Base-by-base conservation (phyloP, 164 flowering plant species). In the Litsea cubeba region DNA sequence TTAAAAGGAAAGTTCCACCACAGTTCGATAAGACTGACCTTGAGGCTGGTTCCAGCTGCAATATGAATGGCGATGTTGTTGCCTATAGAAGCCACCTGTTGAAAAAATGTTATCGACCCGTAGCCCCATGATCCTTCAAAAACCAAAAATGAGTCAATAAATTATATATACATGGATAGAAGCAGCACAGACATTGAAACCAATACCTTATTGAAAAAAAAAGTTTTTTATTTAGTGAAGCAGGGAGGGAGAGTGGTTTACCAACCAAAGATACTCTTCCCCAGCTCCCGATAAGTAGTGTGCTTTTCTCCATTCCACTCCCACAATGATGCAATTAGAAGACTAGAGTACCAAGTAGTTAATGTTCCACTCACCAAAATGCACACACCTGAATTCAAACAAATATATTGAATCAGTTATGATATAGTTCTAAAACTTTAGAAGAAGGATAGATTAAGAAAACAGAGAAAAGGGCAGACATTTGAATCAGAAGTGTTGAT, bases 41-140 rank as follows among this genome's bases (percentile, higher is more conserved):
- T 88, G 57, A 88, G 84, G 86, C 90, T 84, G 76, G 83, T 88
- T 30, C 92, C 92, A 30, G 90, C 92, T 24, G 90, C 88, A 83
- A 87, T 88, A 51, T 87, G 89, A 67, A 88, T 84, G 76, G 92
- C 90, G 65, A 88, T 86, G 79, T 88, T 88, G 66, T 87, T 88
- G 50, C 89, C 90, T 70, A 88, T 32, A 68, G 92, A 87, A 78
- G 92, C 87, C 62, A 88, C 83, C 81, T 86, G 90, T 82, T 88
- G 92, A 68, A 87, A 87, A 77, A 84, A 68, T 68, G 90, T 83
- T 70, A 87, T 80, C 32, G 82, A 82, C 88, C 86, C 84, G 71
- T 87, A 87, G 69, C 90, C 90, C 88, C 89, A 83, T 68, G 79
- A 70, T 71, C 92, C 90, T 87, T 79, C 84, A 85, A n/a, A n/a